These are phyloP conservation scores for Penicillium cataractarum DNA, from an alignment of 495 filamentous ascomycete species.

Conservation along the genomic window DNA sequence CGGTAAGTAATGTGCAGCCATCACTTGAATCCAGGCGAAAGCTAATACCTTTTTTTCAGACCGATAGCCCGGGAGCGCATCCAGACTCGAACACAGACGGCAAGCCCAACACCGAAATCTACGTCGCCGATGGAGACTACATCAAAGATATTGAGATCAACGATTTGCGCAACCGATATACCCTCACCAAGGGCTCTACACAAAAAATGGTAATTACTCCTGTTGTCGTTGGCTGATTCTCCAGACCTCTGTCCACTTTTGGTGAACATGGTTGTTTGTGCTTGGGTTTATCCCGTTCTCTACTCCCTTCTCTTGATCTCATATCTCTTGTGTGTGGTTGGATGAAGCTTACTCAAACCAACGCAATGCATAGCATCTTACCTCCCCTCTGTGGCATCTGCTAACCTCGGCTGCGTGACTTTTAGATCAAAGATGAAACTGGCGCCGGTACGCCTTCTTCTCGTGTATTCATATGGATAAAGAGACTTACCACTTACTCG, in stretches of 20 bases:
- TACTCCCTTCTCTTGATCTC: constrained; percentile 38
- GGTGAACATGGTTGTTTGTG: constrained; percentile 26
- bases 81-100: constrained; percentile 52
- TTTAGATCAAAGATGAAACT: constrained; percentile 99
- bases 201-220: constrained; percentile 99
- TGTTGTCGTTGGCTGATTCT: constrained; percentile 78
- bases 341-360: constrained; percentile 82
- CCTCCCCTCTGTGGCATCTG: constrained; percentile 88
- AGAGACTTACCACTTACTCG: constrained; percentile 61
- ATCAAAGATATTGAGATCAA: constrained; percentile 99
- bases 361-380: constrained; percentile 66
- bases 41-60: background rate
- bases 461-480: constrained; percentile 51
- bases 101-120: constrained; percentile 81
- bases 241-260: constrained; percentile 50
- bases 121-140: constrained; percentile 93
- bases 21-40: background rate
- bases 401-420: constrained; percentile 91
- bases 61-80: constrained; percentile 44
- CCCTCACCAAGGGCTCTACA: constrained; percentile 94
- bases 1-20: constrained; percentile 44
- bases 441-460: constrained; percentile 92
- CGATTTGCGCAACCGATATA: constrained; percentile 94
- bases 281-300: constrained; percentile 42
- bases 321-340: constrained; percentile 58